Base-by-base conservation (phyloP, 768 basidiomycete genomes). In the Xerocomellus chrysenteron region DNA sequence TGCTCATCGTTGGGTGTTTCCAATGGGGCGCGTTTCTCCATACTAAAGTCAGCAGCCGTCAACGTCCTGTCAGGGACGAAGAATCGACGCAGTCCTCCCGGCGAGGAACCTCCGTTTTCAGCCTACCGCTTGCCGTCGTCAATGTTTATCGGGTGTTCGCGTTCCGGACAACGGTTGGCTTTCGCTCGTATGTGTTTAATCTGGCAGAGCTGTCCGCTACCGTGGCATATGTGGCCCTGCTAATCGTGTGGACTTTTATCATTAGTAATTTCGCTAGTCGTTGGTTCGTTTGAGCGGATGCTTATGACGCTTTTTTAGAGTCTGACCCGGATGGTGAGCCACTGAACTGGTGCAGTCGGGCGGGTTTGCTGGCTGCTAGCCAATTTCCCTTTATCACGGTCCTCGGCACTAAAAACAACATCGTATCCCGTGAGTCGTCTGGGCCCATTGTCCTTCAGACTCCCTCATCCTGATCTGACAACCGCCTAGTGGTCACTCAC, bases 351-450 rank as follows among this genome's bases (percentile, higher is more conserved):
- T 62, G 62, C 5, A 74, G 72, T 52, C 69, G 73, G 10, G 65
- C 69, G 26, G 73, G 57, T 1, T 45, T 69, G 28, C 62, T 75
- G 39, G 71, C 74, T 7, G 62, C 65, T 9, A 65, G 59, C n/a
- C 76, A 80, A 56, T 60, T 75, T 14, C 74, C 74, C 3, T 63
- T 80, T 30, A 68, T 80, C 51, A 71, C 76, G 4, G 71, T 74
- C 13, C 69, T 81, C 8, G 77, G 76, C 2, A 75, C 73, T 39
- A 80, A 79, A 64, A 80, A 80, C 61, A 67, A 67, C n/a, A 9
- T 66, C 11, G 39, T 66, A 26, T 64, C 65, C 2, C 16, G 65
- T 66, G 36, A n/a, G 65, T 55, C 32, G 6, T 36, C n/a, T 7
- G 37, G 42, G 12, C 8, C 6, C n/a, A 24, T 40, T 13, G 44